A percentile compares a stretch with the other conserved stretches of the same genome.
Conservation (phyloP, 495 filamentous ascomycete genomes). For the Glutinoglossum americanum region DNA sequence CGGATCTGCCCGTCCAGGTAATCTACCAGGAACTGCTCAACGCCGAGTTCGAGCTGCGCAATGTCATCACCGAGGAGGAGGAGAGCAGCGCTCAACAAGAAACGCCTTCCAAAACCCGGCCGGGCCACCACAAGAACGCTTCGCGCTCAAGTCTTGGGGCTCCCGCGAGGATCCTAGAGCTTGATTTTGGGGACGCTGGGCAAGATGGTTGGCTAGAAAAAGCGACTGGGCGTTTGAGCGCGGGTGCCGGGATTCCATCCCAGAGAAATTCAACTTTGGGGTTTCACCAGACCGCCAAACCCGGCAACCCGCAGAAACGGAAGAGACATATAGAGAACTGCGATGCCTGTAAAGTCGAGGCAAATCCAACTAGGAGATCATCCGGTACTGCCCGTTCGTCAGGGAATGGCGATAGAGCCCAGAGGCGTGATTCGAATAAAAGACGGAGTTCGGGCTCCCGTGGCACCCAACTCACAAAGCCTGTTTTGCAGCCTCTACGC, state of each 20-base stretch:
- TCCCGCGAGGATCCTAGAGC: background rate
- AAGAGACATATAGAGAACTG: conserved; percentile 1
- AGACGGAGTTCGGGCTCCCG: background rate
- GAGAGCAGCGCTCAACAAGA: background rate
- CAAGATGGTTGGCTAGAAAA: background rate
- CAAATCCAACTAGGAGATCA: too few relatives aligned
- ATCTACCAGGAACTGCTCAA: background rate
- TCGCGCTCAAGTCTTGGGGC: background rate
- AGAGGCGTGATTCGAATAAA: background rate
- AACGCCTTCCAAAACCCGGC: background rate
- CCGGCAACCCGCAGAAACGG: background rate
- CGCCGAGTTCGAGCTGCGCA: conserved; percentile 3
- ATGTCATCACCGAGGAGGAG: background rate
- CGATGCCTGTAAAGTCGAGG: background rate
- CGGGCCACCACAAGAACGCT: too few relatives aligned
- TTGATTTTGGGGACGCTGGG: background rate
- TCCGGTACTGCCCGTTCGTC: background rate
- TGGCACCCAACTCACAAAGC: background rate
- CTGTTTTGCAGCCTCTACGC: background rate
- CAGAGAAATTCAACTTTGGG: background rate
- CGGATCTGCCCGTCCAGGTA: background rate
- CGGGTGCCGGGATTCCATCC: background rate
- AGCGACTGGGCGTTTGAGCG: background rate
- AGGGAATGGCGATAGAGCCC: background rate
- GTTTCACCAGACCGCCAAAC: background rate